Conservation (phyloP, 768 basidiomycete genomes). For the Phanerochaete sordida region DNA sequence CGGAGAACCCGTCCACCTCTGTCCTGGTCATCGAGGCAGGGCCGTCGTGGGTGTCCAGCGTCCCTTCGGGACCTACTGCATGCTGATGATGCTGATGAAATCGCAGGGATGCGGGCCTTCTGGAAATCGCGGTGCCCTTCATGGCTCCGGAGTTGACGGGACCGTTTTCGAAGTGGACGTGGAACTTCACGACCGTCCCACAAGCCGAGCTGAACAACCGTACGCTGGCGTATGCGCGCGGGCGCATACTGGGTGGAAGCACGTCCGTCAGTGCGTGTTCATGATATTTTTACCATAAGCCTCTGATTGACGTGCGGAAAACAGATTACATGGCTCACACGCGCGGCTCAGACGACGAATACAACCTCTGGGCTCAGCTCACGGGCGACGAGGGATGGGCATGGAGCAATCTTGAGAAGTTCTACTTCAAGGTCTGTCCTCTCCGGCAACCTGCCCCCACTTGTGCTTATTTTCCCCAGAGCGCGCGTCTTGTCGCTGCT, state of each 20-base stretch:
- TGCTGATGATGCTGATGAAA: not conserved
- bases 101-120: not conserved
- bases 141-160: not conserved
- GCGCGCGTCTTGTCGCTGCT: slow-evolving; percentile 10
- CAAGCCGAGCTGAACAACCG: slow-evolving; percentile 1
- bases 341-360: slow-evolving; percentile 22
- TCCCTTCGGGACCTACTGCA: not conserved
- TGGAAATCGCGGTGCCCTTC: not conserved
- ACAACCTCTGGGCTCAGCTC: slow-evolving; percentile 15
- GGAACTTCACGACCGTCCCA: slow-evolving; percentile 1
- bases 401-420: slow-evolving; percentile 15
- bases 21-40: slow-evolving; percentile 13
- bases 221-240: not conserved
- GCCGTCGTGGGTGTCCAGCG: not conserved
- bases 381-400: slow-evolving; percentile 25
- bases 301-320: not conserved
- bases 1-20: not conserved
- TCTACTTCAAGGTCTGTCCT: slow-evolving; percentile 5
- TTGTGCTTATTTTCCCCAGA: not conserved
- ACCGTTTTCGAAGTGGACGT: not conserved
- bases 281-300: not conserved
- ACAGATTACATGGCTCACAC: slow-evolving; percentile 21
- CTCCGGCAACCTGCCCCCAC: not conserved
- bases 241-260: slow-evolving; percentile 3
- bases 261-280: not conserved